Base-by-base conservation (phyloP, 1,139 yeast species). In the Arxiozyma slooffiae region DNA sequence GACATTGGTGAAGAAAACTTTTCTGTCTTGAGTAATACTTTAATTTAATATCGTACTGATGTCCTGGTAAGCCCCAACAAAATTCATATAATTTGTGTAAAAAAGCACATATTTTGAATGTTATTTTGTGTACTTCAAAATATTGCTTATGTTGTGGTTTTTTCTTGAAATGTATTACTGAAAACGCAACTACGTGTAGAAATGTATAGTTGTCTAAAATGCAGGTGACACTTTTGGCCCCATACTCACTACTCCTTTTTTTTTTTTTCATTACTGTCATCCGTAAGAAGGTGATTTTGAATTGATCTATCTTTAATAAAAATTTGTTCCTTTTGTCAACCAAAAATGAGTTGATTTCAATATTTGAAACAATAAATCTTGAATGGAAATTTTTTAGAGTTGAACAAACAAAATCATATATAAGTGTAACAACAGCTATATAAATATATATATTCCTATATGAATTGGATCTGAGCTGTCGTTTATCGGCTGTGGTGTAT, bases 1-100 rank as follows among this genome's bases (percentile, higher is more conserved):
- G 26, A 85, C 85, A 64, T 89, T 95, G 18, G 86, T 77, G 56
- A 92, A 80, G 89, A 95, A 92, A 11, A 85, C 80, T 58, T 85
- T 81, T 50, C 85, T 66, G 2, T 83, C 83, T 61, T 81, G 80
- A 46, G 89, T 68, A 47, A 84, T 73, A 44, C 81, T 80, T 58
- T 81, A 81, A 64, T 82, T 78, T 20, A 86, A 67, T 18, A 80
- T 79, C n/a, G 87, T 78, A 55, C 87, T 85, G 55, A 85, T 89
- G 50, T 78, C 81, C 51, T 77, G 77, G 50, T 77, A 69, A 4
- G 71, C 66, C 3, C 68, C 61, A 55, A 89, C 66, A 57, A n/a
- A 77, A 79, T 39, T 70, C 63, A 57, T 75, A 77, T 20, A 86
- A 70, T 7, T 74, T 71, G 60, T 87, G 95, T 50, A 92, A 74